Conservation (phyloP, 768 basidiomycete genomes). For the Lactarius evosmus region DNA sequence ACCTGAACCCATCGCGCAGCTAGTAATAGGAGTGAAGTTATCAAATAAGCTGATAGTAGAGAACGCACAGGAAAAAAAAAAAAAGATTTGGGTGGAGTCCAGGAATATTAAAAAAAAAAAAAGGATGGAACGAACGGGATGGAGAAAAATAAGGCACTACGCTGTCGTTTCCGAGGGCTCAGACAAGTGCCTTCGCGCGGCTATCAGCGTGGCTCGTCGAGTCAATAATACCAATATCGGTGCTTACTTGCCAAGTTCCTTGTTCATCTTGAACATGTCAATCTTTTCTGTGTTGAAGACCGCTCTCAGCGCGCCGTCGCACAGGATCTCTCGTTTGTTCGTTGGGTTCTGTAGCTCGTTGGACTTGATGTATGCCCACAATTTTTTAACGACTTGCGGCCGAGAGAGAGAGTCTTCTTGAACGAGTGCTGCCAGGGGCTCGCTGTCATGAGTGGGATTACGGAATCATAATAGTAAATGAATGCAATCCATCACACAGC, state of each 20-base stretch:
- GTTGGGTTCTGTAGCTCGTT: constrained; percentile 80
- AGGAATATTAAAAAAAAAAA: not conserved
- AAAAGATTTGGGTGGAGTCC: not conserved
- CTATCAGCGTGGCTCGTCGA: not conserved
- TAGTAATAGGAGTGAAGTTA: constrained; percentile 21
- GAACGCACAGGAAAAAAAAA: not conserved
- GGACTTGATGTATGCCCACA: constrained; percentile 87
- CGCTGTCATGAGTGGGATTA: constrained; percentile 43
- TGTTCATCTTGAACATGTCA: constrained; percentile 96
- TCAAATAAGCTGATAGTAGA: constrained; percentile 18
- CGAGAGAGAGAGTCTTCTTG: constrained; percentile 68
- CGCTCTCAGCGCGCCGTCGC: constrained; percentile 66
- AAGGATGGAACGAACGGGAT: not conserved
- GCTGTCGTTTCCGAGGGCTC: constrained; percentile 25
- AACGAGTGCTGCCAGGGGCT: constrained; percentile 69
- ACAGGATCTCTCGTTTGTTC: constrained; percentile 82
- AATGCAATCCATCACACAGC: constrained; percentile 14
- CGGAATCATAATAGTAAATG: constrained; percentile 4
- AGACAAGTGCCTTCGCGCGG: constrained; percentile 19
- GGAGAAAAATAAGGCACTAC: constrained; percentile 8
- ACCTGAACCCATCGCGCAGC: constrained; percentile 6
- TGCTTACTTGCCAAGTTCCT: constrained; percentile 72
- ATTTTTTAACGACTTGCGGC: constrained; percentile 84
- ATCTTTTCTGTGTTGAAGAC: constrained; percentile 81
- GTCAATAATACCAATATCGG: not conserved